phyloP scores from a whole-genome alignment of 1,284 basidiomycete species.

The Puccinia polysora region DNA sequence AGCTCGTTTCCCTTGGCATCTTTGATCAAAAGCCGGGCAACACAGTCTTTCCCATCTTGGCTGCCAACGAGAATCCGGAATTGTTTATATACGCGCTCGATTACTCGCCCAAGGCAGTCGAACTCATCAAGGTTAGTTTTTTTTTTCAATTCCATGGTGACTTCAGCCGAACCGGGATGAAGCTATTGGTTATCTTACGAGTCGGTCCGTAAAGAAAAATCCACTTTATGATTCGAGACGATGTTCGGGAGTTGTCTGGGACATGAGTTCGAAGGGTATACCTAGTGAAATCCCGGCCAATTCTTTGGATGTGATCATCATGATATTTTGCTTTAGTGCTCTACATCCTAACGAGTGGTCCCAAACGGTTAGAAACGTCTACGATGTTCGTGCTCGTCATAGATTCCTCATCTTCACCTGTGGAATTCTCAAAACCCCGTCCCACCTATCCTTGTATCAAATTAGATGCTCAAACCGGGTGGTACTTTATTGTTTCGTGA shows the following conservation, averaged over 20 bases:
- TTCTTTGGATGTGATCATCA: conserved; percentile 78
- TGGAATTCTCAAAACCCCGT: background rate
- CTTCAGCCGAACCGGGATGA: background rate
- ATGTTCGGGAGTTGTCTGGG: conserved; percentile 83
- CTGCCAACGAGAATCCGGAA: conserved; percentile 73
- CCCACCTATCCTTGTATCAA: background rate
- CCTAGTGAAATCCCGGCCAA: conserved; percentile 62
- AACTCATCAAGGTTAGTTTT: conserved; percentile 71
- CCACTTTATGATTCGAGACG: conserved; percentile 66
- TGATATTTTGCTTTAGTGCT: conserved; percentile 92
- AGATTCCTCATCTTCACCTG: too few relatives aligned
- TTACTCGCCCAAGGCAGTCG: conserved; percentile 81
- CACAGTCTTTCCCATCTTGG: conserved; percentile 81
- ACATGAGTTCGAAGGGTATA: conserved; percentile 67
- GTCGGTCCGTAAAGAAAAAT: conserved; percentile 57
- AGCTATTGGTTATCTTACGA: conserved; percentile 12
- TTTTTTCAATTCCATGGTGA: conserved; percentile 14
- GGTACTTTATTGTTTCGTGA: conserved; percentile 82
- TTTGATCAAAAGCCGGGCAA: conserved; percentile 64
- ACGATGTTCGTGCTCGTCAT: conserved; percentile 59
- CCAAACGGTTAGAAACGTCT: conserved; percentile 76
- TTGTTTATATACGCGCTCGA: conserved; percentile 77
- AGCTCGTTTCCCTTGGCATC: background rate
- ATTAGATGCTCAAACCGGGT: conserved; percentile 78
- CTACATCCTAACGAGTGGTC: conserved; percentile 90